Percentiles rank a stretch among this genome's conserved stretches.
Conservation (phyloP, 192 early-diverging fungal species). For the Backusella macrospora region DNA sequence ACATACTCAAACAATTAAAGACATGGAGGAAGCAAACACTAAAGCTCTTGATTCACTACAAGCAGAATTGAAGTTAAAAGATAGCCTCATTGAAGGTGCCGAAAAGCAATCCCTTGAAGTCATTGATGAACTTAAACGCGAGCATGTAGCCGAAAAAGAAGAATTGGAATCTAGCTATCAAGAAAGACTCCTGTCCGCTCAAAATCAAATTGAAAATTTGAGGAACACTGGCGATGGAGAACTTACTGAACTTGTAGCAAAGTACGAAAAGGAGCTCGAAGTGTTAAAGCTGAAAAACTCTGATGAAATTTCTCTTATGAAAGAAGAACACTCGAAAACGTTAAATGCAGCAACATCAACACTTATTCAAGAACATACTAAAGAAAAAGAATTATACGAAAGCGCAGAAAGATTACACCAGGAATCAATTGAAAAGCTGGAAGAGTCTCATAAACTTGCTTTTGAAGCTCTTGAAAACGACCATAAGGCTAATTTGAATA, state of each 20-base stretch:
- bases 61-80: neutral
- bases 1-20: neutral
- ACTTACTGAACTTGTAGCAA: constrained; percentile 7
- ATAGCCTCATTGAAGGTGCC: neutral
- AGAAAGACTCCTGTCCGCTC: neutral
- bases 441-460: neutral
- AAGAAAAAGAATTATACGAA: neutral
- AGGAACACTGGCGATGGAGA: constrained; percentile 13
- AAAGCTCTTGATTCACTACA: neutral
- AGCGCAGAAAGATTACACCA: neutral
- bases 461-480: neutral
- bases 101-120: neutral
- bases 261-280: constrained; percentile 9
- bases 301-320: neutral
- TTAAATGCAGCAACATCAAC: constrained; percentile 1
- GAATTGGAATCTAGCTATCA: neutral
- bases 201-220: constrained; percentile 13
- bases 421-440: neutral
- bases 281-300: neutral
- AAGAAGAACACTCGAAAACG: neutral
- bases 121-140: neutral
- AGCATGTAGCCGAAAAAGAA: neutral
- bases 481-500: neutral
- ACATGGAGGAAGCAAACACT: neutral
- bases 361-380: neutral